Evolutionary conservation across 2,329 filamentous ascomycete species (phyloP), one percentile per base, ranked within the genome.

Genomic region (Fusarium sp.): DNA sequence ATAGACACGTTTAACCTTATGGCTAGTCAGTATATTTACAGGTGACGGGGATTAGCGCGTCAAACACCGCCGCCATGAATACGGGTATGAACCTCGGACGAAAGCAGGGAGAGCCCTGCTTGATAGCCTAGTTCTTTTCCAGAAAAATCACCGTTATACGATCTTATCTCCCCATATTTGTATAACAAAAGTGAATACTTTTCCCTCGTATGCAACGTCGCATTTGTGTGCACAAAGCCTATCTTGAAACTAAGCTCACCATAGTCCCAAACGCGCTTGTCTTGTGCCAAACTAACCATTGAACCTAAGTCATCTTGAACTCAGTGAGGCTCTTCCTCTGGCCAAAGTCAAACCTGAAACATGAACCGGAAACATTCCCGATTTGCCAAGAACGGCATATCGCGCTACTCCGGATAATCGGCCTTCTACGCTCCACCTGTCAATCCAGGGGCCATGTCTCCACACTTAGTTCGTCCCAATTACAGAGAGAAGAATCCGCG

Each of bases 91-190:
- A 15, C 18, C 2, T 22, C n/a, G 12, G n/a, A 52, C 18, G 33
- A 36, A 26, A 36, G 1, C 31, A 36, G n/a, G n/a, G 49, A 36
- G 35, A 28, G 11, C 14, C 51, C 4, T 18, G 35, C n/a, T 28
- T 4, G 20, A 11, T 7, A 15, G 17, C 20, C 1, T 8, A 6
- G 1, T 7, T 28, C 6, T 4, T 18, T 18, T 2, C 24, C 15
- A 28, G 20, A 7, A 13, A 10, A 1, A 7, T 10, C 14, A 14
- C 20, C 20, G 7, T 22, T 41, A 18, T n/a, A 18, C 35, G 33
- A 41, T 41, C 5, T 10, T n/a, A 10, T 41, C 10, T 18, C 11
- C 14, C 2, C 3, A 14, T 39, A 6, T 39, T 11, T 28, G 11
- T 0, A 35, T 28, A 7, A 39, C 3, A 5, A 14, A 5, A 7